phyloP scores from a whole-genome alignment of 441 rosid species.

The Adansonia madagascariensis region DNA sequence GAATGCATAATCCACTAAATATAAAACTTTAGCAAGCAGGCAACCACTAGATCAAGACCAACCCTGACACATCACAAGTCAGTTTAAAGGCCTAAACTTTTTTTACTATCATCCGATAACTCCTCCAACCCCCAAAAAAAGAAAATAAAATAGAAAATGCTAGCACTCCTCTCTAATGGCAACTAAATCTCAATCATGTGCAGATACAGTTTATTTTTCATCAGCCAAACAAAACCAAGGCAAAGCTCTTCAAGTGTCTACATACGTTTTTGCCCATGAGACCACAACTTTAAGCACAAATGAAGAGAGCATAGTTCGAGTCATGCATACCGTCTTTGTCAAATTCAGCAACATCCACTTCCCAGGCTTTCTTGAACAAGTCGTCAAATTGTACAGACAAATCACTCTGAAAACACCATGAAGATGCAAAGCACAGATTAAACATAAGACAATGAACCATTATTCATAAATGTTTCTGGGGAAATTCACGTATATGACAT shows the following conservation, averaged over 20 bases:
- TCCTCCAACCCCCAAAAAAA: not conserved
- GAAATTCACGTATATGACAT: not conserved
- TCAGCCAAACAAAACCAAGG: conserved; percentile 5
- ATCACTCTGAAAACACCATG: conserved; percentile 59
- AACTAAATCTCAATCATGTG: conserved; percentile 16
- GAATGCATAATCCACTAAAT: not conserved
- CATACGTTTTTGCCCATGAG: not conserved
- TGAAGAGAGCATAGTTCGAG: conserved; percentile 22
- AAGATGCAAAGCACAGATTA: conserved; percentile 24
- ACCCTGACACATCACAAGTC: not conserved
- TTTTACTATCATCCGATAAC: conserved; percentile 6
- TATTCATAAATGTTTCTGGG: not conserved
- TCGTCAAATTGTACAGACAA: conserved; percentile 90
- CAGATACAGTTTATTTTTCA: not conserved
- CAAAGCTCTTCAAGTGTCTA: conserved; percentile 5
- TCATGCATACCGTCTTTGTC: conserved; percentile 66
- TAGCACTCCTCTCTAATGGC: not conserved
- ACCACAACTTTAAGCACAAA: conserved; percentile 14
- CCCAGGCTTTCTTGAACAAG: conserved; percentile 91
- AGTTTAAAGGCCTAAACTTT: not conserved
- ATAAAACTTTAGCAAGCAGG: not conserved
- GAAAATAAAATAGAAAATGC: not conserved
- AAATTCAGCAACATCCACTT: conserved; percentile 63
- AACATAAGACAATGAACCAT: not conserved
- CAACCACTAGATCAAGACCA: not conserved